Base-by-base conservation (phyloP, 2,329 filamentous ascomycete genomes). In the Calonectria montana region DNA sequence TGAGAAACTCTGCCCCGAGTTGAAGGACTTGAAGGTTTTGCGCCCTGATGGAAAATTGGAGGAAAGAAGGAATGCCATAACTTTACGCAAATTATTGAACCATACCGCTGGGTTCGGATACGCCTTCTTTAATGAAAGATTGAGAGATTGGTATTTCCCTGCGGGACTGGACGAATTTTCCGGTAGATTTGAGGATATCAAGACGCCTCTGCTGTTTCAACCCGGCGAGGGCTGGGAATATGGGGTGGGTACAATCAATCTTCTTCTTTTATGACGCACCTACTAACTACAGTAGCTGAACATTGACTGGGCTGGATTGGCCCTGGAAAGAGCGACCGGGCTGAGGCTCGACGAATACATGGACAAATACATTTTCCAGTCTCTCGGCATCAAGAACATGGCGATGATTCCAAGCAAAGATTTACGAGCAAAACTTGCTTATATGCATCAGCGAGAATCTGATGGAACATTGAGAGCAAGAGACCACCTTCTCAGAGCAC, bases 181-280 rank as follows among this genome's bases (percentile, higher is more conserved):
- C 0, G 88, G 88, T 0, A 83, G 88, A 7, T 77, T 86, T 18
- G 83, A 85, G 37, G 90, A 90, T 27, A 83, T 92, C 50, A 76
- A 86, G 41, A 78, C 82, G 69, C 89, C 91, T 1, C 80, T 94
- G 18, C 79, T 93, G 1, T 90, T 91, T 74, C 90, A 94, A 74
- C 92, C 92, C 0, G 91, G 91, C 0, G 86, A 88, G 27, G 84
- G 83, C 3, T 94, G 90, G 89, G 86, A 90, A 69, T 93, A 93
- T 25, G 88, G 88, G 0, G 87, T 89, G 80, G 83, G 84, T 81
- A 1, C 0, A 57, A 39, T 10, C 31, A 18, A 16, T 2, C 10
- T 13, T 39, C 3, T 48, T 21, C 18, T 4, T 1, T 39, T 45
- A 16, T 8, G 16, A 13, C 2, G 37, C 5, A 2, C 8, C 23